Conservation (phyloP, 31 red algal species). For the Asparagopsis taxiformis region DNA sequence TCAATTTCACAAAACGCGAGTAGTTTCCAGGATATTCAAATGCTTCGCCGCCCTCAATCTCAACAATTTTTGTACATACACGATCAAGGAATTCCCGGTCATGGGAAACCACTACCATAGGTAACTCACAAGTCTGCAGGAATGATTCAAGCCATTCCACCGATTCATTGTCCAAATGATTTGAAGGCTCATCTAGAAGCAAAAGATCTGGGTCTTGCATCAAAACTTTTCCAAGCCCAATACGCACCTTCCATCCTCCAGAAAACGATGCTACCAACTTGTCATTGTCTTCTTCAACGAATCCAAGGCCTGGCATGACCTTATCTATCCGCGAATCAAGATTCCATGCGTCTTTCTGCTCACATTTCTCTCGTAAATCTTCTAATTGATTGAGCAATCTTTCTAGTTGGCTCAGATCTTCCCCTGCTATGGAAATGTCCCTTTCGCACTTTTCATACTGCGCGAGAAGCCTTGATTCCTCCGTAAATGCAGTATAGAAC, state of each 20-base stretch:
- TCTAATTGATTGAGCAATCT: slow-evolving; percentile 80
- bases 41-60: slow-evolving; percentile 90
- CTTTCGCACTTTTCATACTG: slow-evolving; percentile 74
- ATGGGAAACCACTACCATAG: slow-evolving; percentile 96
- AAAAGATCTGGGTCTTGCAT: slow-evolving; percentile 91
- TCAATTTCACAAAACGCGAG: slow-evolving; percentile 73
- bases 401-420: slow-evolving; percentile 80
- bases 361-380: slow-evolving; percentile 64
- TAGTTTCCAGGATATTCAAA: slow-evolving; percentile 97
- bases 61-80: slow-evolving; percentile 94
- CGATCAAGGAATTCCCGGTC: slow-evolving; percentile 96
- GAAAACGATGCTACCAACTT: slow-evolving; percentile 85
- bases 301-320: slow-evolving; percentile 91
- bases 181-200: slow-evolving; percentile 98
- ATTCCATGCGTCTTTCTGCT: slow-evolving; percentile 85
- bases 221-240: slow-evolving; percentile 93
- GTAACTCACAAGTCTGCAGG: slow-evolving; percentile 54
- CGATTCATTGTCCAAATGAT: slow-evolving; percentile 94
- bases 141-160: slow-evolving; percentile 96
- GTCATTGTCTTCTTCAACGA: slow-evolving; percentile 82
- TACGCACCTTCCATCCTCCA: slow-evolving; percentile 97
- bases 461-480: slow-evolving; percentile 48
- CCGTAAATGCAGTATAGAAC: slow-evolving; percentile 65
- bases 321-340: slow-evolving; percentile 81
- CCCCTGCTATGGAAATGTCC: slow-evolving; percentile 59